Percentiles rank a stretch among this genome's conserved stretches.
Evolutionary conservation across 2,329 filamentous ascomycete genomes (phyloP).

Genomic region (Xylaria sp.): DNA sequence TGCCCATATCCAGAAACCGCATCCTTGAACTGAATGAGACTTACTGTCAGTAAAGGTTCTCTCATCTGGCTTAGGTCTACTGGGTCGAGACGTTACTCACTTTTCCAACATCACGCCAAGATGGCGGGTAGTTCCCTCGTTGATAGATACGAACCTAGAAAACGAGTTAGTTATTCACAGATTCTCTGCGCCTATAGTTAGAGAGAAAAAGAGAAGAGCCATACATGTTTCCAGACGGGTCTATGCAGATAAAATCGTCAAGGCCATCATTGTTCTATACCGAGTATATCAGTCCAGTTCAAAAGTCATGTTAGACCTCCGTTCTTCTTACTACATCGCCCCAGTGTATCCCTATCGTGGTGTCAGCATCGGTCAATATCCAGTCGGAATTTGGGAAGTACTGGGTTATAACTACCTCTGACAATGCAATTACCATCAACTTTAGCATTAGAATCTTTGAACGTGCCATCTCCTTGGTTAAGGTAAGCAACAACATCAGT

Average conservation of each 20-base stretch:
- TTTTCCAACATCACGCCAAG: not conserved
- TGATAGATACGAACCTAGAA: constrained; percentile 11
- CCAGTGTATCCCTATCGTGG: not conserved
- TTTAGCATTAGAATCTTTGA: not conserved
- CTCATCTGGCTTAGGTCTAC: not conserved
- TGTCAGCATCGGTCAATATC: not conserved
- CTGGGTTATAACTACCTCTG: not conserved
- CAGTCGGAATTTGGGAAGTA: not conserved
- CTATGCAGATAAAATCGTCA: not conserved
- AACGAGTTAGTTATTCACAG: not conserved
- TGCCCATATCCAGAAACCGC: constrained; percentile 2
- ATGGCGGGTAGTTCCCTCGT: constrained; percentile 7
- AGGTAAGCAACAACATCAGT: not conserved
- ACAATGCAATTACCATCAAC: not conserved
- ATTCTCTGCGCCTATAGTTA: not conserved
- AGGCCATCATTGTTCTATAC: not conserved
- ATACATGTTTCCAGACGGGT: constrained; percentile 16
- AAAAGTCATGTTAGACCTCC: not conserved
- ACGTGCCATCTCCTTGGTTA: not conserved
- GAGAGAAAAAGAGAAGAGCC: not conserved
- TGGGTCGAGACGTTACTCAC: not conserved
- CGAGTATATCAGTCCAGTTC: not conserved
- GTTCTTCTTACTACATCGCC: not conserved
- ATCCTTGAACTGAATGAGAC: not conserved
- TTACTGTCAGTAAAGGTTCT: not conserved